Percentiles rank a stretch among this genome's conserved stretches.
Conservation (phyloP, 1,284 basidiomycete genomes). For the Fomitiporia mediterranea region DNA sequence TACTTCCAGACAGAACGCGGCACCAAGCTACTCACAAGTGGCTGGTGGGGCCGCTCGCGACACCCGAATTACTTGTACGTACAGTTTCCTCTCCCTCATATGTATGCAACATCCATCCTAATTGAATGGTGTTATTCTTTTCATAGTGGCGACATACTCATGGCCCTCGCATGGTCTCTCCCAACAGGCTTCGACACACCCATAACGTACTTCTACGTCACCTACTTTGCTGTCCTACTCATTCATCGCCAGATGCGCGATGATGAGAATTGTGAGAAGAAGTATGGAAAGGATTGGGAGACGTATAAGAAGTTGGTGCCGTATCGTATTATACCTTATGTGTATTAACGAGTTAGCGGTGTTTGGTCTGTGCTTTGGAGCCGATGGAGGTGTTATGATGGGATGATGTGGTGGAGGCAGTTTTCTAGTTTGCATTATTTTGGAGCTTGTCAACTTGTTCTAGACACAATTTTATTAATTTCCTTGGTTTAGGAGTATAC, state of each 20-base stretch:
- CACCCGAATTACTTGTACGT: conserved; percentile 91
- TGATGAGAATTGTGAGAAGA: conserved; percentile 87
- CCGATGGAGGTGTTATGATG: no score
- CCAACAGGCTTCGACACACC: conserved; percentile 91
- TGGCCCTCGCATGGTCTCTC: conserved; percentile 92
- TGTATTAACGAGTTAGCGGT: conserved; percentile 33
- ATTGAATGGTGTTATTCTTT: conserved; percentile 7
- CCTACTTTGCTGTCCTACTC: conserved; percentile 87
- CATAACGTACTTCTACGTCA: conserved; percentile 93
- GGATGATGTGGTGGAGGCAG: no score
- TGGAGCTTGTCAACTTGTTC: no score
- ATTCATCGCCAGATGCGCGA: conserved; percentile 90
- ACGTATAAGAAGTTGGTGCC: conserved; percentile 45
- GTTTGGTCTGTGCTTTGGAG: no score
- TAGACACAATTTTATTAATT: no score
- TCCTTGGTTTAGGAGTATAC: no score
- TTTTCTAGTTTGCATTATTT: no score
- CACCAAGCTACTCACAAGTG: conserved; percentile 87
- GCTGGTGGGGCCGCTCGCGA: conserved; percentile 95
- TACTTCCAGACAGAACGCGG: conserved; percentile 85
- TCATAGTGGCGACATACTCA: conserved; percentile 75
- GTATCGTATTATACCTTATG: conserved; percentile 50
- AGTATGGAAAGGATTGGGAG: conserved; percentile 68
- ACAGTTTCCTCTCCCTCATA: not conserved
- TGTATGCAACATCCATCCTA: not conserved